A percentile compares a stretch with the other conserved stretches of the same genome.
phyloP scores from a whole-genome alignment of 2,329 filamentous ascomycete genomes.

The Ceratocystis eucalypticola region DNA sequence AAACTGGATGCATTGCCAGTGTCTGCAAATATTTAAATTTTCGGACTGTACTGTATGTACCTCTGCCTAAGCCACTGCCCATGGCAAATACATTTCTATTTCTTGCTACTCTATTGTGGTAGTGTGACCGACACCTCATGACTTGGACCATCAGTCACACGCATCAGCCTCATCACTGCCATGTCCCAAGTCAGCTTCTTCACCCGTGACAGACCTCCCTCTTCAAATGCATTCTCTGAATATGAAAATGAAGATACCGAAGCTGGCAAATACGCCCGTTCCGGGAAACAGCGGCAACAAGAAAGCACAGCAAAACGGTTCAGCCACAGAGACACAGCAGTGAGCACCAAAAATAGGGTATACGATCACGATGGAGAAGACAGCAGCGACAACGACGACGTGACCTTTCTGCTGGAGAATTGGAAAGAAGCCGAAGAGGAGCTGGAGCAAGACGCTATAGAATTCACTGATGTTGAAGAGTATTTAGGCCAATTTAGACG shows the following conservation, averaged over 20 bases:
- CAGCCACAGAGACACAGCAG: neutral
- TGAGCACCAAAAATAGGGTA: neutral
- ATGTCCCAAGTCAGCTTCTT: conserved; percentile 16
- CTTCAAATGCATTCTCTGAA: conserved; percentile 4
- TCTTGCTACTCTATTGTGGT: too few relatives aligned
- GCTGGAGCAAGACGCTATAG: conserved; percentile 24
- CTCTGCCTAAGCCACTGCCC: too few relatives aligned
- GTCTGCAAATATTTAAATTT: too few relatives aligned
- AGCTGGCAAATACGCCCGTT: neutral
- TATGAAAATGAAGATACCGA: neutral
- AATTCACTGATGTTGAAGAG: conserved; percentile 25
- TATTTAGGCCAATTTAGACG: neutral
- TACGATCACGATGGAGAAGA: neutral
- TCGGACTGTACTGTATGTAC: too few relatives aligned
- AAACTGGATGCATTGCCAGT: neutral
- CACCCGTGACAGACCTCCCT: neutral
- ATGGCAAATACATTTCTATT: too few relatives aligned
- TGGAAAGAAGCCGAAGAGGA: conserved; percentile 15
- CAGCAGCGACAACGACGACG: neutral
- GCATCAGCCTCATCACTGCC: neutral
- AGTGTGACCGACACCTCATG: neutral
- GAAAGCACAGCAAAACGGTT: neutral
- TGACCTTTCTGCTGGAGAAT: conserved; percentile 11
- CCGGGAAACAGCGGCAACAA: neutral
- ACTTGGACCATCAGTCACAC: neutral